phyloP scores from a whole-genome alignment of 164 flowering plant species.

The Echeveria elegans region DNA sequence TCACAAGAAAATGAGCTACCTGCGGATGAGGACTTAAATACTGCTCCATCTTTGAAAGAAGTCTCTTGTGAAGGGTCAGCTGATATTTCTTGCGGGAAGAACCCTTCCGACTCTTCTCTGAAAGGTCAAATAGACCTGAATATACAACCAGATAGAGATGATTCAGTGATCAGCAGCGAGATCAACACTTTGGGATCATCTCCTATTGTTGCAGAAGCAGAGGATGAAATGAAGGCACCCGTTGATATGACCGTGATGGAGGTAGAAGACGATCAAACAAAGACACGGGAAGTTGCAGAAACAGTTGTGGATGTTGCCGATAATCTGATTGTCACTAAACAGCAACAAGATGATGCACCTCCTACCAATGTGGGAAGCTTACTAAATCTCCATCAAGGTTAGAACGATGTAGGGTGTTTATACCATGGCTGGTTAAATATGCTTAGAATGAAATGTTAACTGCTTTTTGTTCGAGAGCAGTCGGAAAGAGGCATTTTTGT shows the following conservation, averaged over 20 bases:
- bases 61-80: constrained; percentile 22
- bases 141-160: too few species aligned
- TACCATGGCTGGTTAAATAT: too few species aligned
- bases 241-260: neutral
- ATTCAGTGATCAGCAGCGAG: neutral
- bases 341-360: neutral
- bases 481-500: too few species aligned
- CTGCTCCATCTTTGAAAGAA: constrained; percentile 16
- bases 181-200: neutral
- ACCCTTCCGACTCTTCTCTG: constrained; percentile 36
- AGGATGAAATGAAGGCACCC: neutral
- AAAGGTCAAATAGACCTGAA: constrained; percentile 75
- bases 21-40: constrained; percentile 15
- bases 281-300: neutral
- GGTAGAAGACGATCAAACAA: neutral
- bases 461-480: too few species aligned
- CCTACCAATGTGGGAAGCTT: too few species aligned
- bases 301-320: neutral
- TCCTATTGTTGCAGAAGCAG: neutral
- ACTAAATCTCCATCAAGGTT: too few species aligned
- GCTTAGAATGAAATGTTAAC: too few species aligned
- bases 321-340: neutral
- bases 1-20: constrained; percentile 23
- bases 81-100: constrained; percentile 26
- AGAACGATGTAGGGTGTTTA: too few species aligned